Evolutionary conservation across 495 filamentous ascomycete species (phyloP).

Genomic region (Aspergillus panamensis): DNA sequence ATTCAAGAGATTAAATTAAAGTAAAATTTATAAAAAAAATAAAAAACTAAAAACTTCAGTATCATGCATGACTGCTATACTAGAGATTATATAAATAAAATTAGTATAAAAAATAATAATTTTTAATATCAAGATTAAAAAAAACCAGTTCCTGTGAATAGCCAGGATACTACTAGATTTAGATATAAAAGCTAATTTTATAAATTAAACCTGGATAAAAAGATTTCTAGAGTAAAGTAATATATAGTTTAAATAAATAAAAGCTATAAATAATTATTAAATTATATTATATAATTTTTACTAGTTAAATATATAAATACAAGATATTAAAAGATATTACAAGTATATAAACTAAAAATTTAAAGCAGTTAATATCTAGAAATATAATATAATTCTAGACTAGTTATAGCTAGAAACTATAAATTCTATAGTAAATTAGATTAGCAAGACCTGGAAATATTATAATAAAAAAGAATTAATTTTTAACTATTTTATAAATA

Average conservation of each 20-base stretch:
- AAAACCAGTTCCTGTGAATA: not conserved
- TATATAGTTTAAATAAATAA: too few relatives aligned
- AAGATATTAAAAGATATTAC: slow-evolving; percentile 4
- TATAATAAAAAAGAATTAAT: not conserved
- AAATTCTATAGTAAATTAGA: not conserved
- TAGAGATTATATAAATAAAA: not conserved
- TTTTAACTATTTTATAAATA: not conserved
- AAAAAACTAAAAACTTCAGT: not conserved
- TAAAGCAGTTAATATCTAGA: not conserved
- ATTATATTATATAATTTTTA: not conserved
- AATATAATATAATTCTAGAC: not conserved
- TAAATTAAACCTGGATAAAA: not conserved
- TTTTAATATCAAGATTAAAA: slow-evolving; percentile 9
- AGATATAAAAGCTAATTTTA: not conserved
- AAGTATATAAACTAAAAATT: not conserved
- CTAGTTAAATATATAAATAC: slow-evolving; percentile 11
- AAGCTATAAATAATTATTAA: too few relatives aligned
- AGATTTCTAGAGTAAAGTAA: not conserved
- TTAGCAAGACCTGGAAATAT: not conserved
- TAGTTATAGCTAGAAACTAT: not conserved
- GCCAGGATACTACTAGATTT: not conserved
- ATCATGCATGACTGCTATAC: slow-evolving; percentile 5
- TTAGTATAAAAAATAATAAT: not conserved
- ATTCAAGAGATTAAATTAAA: not conserved
- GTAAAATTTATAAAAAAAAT: not conserved